phyloP scores from a whole-genome alignment of 106 monocot genomes.

The Xerophyta viscosa region DNA sequence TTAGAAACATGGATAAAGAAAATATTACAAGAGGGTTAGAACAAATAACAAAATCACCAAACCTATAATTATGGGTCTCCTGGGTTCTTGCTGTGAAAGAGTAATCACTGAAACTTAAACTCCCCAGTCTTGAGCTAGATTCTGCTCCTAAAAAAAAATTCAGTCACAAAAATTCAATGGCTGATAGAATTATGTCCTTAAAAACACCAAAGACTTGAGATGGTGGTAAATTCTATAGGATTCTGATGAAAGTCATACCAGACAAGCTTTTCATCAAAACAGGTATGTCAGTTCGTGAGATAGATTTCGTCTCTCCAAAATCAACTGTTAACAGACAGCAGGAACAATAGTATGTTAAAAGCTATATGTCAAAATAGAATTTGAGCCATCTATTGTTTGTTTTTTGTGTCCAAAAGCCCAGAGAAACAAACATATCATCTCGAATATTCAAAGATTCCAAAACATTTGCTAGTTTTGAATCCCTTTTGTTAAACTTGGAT shows the following conservation, averaged over 20 bases:
- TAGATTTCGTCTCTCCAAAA: constrained; percentile 9
- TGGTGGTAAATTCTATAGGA: not conserved
- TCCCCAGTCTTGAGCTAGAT: constrained; percentile 5
- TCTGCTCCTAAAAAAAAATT: constrained; percentile 7
- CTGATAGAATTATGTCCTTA: not conserved
- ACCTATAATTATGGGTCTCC: constrained; percentile 35
- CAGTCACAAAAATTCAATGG: not conserved
- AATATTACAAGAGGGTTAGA: not conserved
- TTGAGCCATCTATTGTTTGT: not conserved
- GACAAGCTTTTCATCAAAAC: constrained; percentile 27
- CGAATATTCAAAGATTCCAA: no score
- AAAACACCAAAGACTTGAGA: no score
- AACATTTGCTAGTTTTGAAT: no score
- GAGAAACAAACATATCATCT: no score
- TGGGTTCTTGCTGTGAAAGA: constrained; percentile 6
- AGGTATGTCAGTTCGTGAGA: constrained; percentile 15
- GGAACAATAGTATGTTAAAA: no score
- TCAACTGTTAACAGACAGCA: constrained; percentile 10
- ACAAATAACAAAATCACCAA: not conserved
- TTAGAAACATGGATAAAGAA: not conserved
- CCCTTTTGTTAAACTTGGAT: no score
- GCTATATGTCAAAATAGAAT: no score
- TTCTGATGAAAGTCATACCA: constrained; percentile 17
- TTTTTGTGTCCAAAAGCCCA: no score
- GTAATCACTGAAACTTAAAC: constrained; percentile 12